Base-by-base conservation (phyloP, 805 yeast species). In the Ogataea pilisensis region DNA sequence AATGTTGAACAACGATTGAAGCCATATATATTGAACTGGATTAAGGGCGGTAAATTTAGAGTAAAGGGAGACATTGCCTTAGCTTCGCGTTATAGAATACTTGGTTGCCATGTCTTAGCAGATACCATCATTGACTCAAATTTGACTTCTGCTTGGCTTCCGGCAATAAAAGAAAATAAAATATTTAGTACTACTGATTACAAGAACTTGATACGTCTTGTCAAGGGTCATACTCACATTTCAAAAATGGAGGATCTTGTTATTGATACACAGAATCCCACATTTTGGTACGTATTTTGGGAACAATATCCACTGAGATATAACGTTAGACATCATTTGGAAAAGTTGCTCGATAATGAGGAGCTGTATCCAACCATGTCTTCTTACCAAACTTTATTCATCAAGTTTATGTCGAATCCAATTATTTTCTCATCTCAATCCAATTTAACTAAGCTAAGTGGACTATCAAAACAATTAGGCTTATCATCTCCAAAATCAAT, bases 271-370 rank as follows among this genome's bases (percentile, higher is more conserved):
- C 31, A 45, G 2, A 42, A 45, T 32, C 18, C 29, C 0, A 25
- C 27, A 4, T 46, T 61, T n/a, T 46, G 45, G 3, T 60, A 50
- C 36, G 39, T 52, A 5, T 50, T 47, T 33, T 59, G 64, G 64
- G 64, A 60, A 26, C 27, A 31, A 16, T 39, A 49, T 28, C 55
- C 60, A 7, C 38, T 21, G 16, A 50, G 46, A 27, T 33, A 38
- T 3, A 34, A 38, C 14, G 40, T 52, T 13, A 48, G 41, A 27
- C 42, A 43, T 30, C 44, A 34, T 31, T 31, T 49, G 16, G 40
- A 44, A 31, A 12, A 37, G n/a, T 29, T 20, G 7, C 1, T 8
- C 8, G 40, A 28, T n/a, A 16, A 14, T 12, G 20, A 22, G 6
- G 20, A 11, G 7, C 31, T 24, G 6, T 14, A 29, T n/a, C 9